phyloP scores from a whole-genome alignment of 2,329 filamentous ascomycete genomes.

The Tolypocladium pustulatum region DNA sequence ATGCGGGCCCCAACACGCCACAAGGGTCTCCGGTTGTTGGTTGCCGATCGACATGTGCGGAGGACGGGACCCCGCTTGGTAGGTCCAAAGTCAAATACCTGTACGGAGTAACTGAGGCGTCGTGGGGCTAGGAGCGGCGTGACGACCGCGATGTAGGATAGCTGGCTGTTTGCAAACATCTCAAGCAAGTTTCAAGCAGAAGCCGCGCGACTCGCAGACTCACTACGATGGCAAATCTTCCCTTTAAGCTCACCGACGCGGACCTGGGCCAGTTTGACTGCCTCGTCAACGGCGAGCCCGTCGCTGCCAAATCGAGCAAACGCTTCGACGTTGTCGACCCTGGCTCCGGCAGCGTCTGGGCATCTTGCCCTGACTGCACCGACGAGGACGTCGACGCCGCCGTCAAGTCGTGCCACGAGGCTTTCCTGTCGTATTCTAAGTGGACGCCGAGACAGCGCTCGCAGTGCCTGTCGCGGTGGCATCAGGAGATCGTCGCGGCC shows the following conservation, averaged over 20 bases:
- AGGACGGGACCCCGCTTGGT: background rate
- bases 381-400: conserved; percentile 27
- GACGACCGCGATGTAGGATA: background rate
- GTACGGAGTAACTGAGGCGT: too few relatives aligned
- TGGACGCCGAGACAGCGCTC: conserved; percentile 24
- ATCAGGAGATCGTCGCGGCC: conserved; percentile 21
- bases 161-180: too few relatives aligned
- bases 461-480: conserved; percentile 24
- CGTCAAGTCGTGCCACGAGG: conserved; percentile 22
- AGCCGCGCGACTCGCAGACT: background rate
- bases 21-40: background rate
- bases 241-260: conserved; percentile 34
- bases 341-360: conserved; percentile 38
- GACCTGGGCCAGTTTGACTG: conserved; percentile 37
- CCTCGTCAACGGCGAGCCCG: conserved; percentile 37
- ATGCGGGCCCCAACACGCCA: background rate
- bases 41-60: too few relatives aligned
- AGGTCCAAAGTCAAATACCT: background rate
- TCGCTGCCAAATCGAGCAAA: conserved; percentile 30
- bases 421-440: conserved; percentile 27
- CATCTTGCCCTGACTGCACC: conserved; percentile 35
- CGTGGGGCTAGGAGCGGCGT: background rate
- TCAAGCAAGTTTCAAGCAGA: background rate
- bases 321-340: conserved; percentile 44
- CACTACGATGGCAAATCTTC: conserved; percentile 10